phyloP scores from a whole-genome alignment of 352 stramenopile species.

The Phytophthora europaea region DNA sequence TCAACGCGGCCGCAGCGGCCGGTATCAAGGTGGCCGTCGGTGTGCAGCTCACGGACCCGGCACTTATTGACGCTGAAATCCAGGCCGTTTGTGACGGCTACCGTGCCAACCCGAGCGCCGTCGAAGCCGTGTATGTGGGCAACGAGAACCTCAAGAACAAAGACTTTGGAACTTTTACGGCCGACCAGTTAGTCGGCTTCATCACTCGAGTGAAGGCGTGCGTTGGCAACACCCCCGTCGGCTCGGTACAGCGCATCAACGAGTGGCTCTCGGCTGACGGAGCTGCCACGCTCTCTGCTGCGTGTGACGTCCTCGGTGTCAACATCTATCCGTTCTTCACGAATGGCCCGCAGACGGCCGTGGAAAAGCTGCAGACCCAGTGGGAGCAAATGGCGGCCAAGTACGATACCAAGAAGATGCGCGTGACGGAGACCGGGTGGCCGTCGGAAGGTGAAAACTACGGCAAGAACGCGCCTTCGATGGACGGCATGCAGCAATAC shows the following conservation, averaged over 20 bases:
- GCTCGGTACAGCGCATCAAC: conserved; percentile 83
- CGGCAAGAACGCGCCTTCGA: conserved; percentile 45
- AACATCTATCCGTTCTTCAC: conserved; percentile 90
- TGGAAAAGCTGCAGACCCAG: conserved; percentile 69
- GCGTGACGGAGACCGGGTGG: conserved; percentile 76
- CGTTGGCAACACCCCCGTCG: conserved; percentile 56
- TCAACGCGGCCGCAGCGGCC: conserved; percentile 52
- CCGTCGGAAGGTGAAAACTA: conserved; percentile 51
- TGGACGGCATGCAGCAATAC: conserved; percentile 52
- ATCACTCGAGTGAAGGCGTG: conserved; percentile 68
- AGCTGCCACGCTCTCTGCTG: conserved; percentile 39
- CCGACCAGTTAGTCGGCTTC: conserved; percentile 52
- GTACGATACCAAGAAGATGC: conserved; percentile 53
- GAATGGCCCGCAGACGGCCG: conserved; percentile 38
- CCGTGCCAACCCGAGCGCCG: conserved; percentile 37
- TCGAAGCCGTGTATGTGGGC: conserved; percentile 80
- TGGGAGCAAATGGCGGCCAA: conserved; percentile 58
- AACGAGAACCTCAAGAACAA: conserved; percentile 84
- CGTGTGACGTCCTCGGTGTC: conserved; percentile 46
- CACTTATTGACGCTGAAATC: conserved; percentile 61
- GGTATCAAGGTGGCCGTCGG: conserved; percentile 76
- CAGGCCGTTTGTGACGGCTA: conserved; percentile 69
- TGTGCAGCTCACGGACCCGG: conserved; percentile 67
- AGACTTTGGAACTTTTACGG: conserved; percentile 50
- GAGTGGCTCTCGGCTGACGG: conserved; percentile 61